These are phyloP conservation scores for Stachybotrys chartarum DNA, from an alignment of 2,329 filamentous ascomycete species.

Conservation along the genomic window DNA sequence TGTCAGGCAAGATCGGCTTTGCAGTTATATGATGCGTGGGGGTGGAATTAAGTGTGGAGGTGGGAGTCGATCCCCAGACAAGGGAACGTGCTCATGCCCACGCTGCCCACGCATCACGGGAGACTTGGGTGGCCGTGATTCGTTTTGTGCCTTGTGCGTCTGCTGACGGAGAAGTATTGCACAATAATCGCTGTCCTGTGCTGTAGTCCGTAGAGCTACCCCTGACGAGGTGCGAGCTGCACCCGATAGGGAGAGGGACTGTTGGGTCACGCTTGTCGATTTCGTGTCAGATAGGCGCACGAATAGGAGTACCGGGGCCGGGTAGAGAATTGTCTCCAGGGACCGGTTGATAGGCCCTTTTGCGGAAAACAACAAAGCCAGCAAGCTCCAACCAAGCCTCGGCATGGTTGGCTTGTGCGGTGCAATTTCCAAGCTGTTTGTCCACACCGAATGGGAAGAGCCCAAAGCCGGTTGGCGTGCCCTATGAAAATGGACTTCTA, in stretches of 20 bases:
- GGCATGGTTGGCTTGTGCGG: background rate
- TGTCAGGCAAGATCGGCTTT: background rate
- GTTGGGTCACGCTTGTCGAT: background rate
- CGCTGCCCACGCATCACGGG: background rate
- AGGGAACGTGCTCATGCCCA: background rate
- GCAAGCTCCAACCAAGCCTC: background rate
- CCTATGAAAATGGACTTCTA: background rate
- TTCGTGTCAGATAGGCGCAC: background rate
- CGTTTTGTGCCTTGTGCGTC: background rate
- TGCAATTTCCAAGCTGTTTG: background rate
- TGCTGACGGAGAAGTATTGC: background rate
- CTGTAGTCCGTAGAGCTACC: no score
- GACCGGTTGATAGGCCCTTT: background rate
- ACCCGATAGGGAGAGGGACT: background rate
- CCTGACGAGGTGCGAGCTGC: background rate
- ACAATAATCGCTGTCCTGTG: no score
- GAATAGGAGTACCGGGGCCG: background rate
- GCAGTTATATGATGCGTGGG: background rate
- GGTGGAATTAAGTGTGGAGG: background rate
- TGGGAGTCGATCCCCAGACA: background rate
- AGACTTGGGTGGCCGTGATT: background rate
- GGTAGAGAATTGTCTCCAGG: no score
- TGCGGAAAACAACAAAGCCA: background rate
- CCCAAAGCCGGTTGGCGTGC: no score
- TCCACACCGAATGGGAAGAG: background rate